These are phyloP conservation scores for Fusarium pininemorale DNA, from an alignment of 2,329 filamentous ascomycete genomes.

Conservation along the genomic window DNA sequence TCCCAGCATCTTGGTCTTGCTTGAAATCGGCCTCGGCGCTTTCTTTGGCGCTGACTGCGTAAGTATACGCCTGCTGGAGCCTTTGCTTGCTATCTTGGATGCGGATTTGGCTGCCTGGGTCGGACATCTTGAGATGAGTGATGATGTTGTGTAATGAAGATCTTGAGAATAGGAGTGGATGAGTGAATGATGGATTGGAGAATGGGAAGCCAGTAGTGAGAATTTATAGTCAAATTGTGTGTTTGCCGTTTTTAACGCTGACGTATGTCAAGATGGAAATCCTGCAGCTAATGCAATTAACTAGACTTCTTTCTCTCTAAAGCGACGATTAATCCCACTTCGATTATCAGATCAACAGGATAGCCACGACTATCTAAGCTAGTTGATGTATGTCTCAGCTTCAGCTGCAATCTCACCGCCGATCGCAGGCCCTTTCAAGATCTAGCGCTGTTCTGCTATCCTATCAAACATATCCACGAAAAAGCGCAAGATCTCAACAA, in stretches of 20 bases:
- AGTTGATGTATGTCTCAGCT: neutral
- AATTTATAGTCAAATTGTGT: neutral
- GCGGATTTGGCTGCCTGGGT: neutral
- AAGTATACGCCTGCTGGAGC: fast-evolving
- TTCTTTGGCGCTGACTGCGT: neutral
- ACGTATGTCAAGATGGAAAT: neutral
- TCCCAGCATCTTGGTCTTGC: fast-evolving
- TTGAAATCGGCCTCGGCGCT: neutral
- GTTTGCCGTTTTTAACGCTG: neutral
- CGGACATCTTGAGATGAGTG: neutral
- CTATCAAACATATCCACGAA: neutral
- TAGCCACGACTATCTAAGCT: neutral
- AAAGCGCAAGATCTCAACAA: neutral
- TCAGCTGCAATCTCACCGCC: neutral
- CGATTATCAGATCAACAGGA: neutral
- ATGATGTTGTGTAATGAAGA: fast-evolving
- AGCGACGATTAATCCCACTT: neutral
- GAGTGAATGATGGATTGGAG: fast-evolving
- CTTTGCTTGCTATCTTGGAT: neutral
- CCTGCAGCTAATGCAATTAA: neutral
- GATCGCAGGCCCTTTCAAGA: neutral
- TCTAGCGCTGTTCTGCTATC: neutral
- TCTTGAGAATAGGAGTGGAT: fast-evolving
- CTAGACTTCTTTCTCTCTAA: neutral
- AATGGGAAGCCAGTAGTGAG: fast-evolving